Evolutionary conservation across 352 stramenopile genomes (phyloP).

Genomic region (Pythium periplocum): DNA sequence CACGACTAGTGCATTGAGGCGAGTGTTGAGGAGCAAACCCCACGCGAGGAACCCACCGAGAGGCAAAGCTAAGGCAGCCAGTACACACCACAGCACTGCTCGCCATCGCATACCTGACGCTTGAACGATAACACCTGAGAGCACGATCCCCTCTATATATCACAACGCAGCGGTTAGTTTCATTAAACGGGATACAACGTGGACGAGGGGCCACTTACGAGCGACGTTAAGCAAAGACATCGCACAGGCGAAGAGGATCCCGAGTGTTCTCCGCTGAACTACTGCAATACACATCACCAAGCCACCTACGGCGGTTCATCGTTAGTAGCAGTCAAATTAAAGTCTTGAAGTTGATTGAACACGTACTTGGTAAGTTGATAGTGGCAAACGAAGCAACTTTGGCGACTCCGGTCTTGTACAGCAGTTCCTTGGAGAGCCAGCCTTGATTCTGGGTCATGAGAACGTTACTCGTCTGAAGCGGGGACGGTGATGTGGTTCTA

Average conservation of each 20-base stretch:
- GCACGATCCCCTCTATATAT: conserved; percentile 14
- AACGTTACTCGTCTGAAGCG: not conserved
- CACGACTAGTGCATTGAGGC: not conserved
- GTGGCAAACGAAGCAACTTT: conserved; percentile 12
- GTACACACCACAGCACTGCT: conserved; percentile 19
- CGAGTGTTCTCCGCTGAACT: conserved; percentile 9
- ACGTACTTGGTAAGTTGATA: conserved; percentile 18
- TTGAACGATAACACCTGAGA: conserved; percentile 14
- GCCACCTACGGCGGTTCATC: conserved; percentile 6
- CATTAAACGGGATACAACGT: not conserved
- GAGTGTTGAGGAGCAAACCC: conserved; percentile 9
- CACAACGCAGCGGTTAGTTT: not conserved
- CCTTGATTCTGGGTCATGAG: not conserved
- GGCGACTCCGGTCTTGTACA: conserved; percentile 16
- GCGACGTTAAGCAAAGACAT: conserved; percentile 20
- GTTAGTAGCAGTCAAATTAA: not conserved
- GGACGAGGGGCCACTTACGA: conserved; percentile 7
- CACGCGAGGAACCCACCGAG: conserved; percentile 19
- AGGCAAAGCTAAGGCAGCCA: conserved; percentile 16
- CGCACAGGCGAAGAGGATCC: conserved; percentile 16
- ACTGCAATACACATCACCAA: conserved; percentile 17
- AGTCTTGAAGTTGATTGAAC: not conserved
- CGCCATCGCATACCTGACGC: conserved; percentile 17
- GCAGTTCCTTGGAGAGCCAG: conserved; percentile 9
- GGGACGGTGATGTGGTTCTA: too few species aligned